A percentile compares a stretch with the other conserved stretches of the same genome.
These are phyloP conservation scores for Citrus glauca DNA, from an alignment of 345 rosid species.

Conservation along the genomic window DNA sequence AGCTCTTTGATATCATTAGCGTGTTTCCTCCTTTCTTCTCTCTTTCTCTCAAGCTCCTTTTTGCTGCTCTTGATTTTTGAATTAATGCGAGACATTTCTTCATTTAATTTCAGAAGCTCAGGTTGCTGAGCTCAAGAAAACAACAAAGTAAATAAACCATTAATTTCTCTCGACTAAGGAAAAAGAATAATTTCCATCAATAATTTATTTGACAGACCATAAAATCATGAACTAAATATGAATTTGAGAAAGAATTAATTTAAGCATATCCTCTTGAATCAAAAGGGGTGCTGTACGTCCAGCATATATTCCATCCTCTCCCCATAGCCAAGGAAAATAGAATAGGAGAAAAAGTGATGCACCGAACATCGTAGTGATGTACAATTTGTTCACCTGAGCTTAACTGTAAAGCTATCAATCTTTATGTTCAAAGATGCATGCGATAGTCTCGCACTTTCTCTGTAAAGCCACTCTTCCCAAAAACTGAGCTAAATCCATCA, in stretches of 20 bases:
- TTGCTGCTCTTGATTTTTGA: constrained; percentile 76
- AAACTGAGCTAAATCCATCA: background rate
- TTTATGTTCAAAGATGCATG: background rate
- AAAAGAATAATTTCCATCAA: background rate
- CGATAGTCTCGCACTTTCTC: background rate
- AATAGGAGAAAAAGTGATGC: background rate
- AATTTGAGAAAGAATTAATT: background rate
- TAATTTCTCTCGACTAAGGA: constrained; percentile 3
- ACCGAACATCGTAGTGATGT: background rate
- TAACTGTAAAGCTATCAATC: background rate
- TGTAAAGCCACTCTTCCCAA: background rate
- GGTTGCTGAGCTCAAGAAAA: constrained; percentile 62
- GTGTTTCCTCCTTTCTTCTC: constrained; percentile 70
- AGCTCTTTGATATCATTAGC: constrained; percentile 59
- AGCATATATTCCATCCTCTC: background rate
- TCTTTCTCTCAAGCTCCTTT: constrained; percentile 78
- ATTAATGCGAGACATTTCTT: constrained; percentile 74
- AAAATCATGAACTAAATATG: background rate
- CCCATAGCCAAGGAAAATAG: background rate
- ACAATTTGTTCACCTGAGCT: background rate
- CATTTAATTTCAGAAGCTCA: constrained; percentile 81
- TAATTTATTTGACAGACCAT: background rate
- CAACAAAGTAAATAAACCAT: constrained; percentile 13
- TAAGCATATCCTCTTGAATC: background rate
- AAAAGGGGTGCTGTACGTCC: background rate